Evolutionary conservation across 2,329 filamentous ascomycete genomes (phyloP).

Genomic region (Calycina herbarum): DNA sequence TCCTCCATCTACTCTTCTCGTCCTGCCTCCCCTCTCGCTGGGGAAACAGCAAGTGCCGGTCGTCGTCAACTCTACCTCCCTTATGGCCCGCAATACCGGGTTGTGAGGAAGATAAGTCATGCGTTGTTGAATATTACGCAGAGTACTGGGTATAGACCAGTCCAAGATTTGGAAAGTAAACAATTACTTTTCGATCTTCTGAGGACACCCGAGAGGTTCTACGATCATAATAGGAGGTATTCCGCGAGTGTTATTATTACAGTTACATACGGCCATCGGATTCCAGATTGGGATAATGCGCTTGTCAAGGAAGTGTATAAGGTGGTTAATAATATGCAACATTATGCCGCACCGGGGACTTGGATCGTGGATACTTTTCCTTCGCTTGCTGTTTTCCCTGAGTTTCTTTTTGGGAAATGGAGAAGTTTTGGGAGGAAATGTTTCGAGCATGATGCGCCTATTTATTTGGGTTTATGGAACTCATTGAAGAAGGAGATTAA

Average conservation of each 20-base stretch:
- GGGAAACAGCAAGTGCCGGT: conserved; percentile 36
- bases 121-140: conserved; percentile 31
- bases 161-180: conserved; percentile 39
- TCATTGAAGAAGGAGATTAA: conserved; percentile 39
- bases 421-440: conserved; percentile 18
- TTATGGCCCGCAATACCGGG: conserved; percentile 34
- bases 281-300: conserved; percentile 40
- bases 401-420: conserved; percentile 30
- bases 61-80: conserved; percentile 33
- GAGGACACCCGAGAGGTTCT: no score
- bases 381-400: conserved; percentile 33
- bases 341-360: conserved; percentile 41
- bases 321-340: conserved; percentile 40
- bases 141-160: conserved; percentile 31
- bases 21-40: conserved; percentile 40
- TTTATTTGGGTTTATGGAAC: conserved; percentile 40
- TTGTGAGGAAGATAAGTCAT: conserved; percentile 34
- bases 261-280: conserved; percentile 42
- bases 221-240: conserved; percentile 44
- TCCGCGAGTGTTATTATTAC: conserved; percentile 45
- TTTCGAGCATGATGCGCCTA: conserved; percentile 25
- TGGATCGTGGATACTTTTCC: conserved; percentile 41
- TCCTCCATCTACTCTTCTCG: conserved; percentile 40
- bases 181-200: conserved; percentile 37
- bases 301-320: conserved; percentile 39